phyloP scores from a whole-genome alignment of 148 eudicot species.

The Chenopodium album region DNA sequence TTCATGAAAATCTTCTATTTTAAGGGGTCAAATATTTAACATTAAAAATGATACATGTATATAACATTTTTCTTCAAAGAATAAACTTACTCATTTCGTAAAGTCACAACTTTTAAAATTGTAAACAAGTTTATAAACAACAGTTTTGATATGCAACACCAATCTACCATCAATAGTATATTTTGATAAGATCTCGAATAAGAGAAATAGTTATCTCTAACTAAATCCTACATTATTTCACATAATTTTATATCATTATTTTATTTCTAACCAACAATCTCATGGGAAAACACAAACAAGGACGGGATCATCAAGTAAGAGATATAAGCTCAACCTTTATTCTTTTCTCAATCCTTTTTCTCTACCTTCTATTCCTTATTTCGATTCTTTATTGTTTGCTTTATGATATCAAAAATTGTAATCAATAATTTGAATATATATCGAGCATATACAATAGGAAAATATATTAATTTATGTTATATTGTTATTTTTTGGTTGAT shows the following conservation, averaged over 20 bases:
- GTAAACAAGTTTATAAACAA: not conserved
- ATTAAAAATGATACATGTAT: no score
- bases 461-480: not conserved
- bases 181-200: not conserved
- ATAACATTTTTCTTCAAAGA: no score
- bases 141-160: not conserved
- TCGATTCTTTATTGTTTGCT: not conserved
- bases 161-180: not conserved
- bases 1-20: no score
- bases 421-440: not conserved
- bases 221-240: not conserved
- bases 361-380: not conserved
- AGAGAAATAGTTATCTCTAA: not conserved
- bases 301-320: slow-evolving; percentile 8
- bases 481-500: not conserved
- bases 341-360: not conserved
- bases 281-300: slow-evolving; percentile 8
- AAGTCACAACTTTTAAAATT: no score
- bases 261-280: not conserved
- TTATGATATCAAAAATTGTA: not conserved
- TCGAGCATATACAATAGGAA: not conserved
- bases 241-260: not conserved
- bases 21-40: no score
- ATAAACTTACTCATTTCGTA: no score
- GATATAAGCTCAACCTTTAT: not conserved